A percentile compares a stretch with the other conserved stretches of the same genome.
Evolutionary conservation across 768 basidiomycete genomes (phyloP).

Genomic region (Auricularia heimuer): DNA sequence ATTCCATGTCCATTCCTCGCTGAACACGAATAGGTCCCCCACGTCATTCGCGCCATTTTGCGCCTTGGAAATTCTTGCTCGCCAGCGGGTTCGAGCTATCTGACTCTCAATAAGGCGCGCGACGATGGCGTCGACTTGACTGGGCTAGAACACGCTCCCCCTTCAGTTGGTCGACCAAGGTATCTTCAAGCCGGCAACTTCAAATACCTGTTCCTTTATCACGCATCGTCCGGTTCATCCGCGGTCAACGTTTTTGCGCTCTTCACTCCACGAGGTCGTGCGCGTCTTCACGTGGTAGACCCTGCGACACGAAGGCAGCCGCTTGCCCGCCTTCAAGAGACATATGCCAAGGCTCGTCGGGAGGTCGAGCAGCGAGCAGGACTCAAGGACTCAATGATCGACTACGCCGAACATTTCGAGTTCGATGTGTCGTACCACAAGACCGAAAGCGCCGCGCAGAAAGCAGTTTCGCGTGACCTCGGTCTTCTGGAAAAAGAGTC

Average conservation of each 20-base stretch:
- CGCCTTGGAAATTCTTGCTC: slow-evolving; percentile 78
- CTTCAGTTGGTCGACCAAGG: slow-evolving; percentile 46
- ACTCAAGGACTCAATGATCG: slow-evolving; percentile 36
- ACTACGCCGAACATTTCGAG: slow-evolving; percentile 45
- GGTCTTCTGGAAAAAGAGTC: slow-evolving; percentile 64
- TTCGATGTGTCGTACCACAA: slow-evolving; percentile 60
- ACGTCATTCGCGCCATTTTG: slow-evolving; percentile 70
- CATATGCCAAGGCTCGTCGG: slow-evolving; percentile 54
- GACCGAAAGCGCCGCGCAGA: slow-evolving; percentile 69
- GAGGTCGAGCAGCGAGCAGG: slow-evolving; percentile 36
- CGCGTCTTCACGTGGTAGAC: slow-evolving; percentile 84
- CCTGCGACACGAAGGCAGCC: slow-evolving; percentile 78
- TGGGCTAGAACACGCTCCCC: slow-evolving; percentile 59
- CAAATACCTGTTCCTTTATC: slow-evolving; percentile 83
- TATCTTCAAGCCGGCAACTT: slow-evolving; percentile 70
- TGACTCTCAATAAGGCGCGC: slow-evolving; percentile 76
- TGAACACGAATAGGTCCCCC: slow-evolving; percentile 50
- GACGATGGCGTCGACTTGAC: slow-evolving; percentile 72
- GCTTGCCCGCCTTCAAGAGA: slow-evolving; percentile 64
- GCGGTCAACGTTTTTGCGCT: slow-evolving; percentile 81
- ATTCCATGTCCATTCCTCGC: slow-evolving; percentile 1
- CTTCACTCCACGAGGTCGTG: slow-evolving; percentile 61
- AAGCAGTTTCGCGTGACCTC: slow-evolving; percentile 81
- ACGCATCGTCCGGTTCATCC: slow-evolving; percentile 62
- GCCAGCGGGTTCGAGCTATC: slow-evolving; percentile 43